phyloP scores from a whole-genome alignment of 768 basidiomycete species.

The Xerocomus spinulosus region DNA sequence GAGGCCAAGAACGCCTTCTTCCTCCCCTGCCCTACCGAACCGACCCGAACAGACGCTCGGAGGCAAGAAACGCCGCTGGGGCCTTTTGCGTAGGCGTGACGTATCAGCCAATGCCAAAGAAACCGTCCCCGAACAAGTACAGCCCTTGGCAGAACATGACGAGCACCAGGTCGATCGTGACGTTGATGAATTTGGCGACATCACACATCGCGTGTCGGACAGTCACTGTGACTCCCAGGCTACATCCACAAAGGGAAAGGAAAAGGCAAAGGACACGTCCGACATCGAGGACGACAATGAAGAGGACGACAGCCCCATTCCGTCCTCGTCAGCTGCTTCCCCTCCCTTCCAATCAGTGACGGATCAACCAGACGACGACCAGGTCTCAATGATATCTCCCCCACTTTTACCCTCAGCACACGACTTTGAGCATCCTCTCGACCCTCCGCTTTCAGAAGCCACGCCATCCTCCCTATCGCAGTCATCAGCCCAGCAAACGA shows the following conservation, averaged over 20 bases:
- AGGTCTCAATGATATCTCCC: slow-evolving; percentile 20
- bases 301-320: not conserved
- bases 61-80: slow-evolving; percentile 26
- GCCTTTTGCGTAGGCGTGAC: slow-evolving; percentile 18
- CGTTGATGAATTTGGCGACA: slow-evolving; percentile 26
- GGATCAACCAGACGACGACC: slow-evolving; percentile 13
- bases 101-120: slow-evolving; percentile 12
- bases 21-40: slow-evolving; percentile 18
- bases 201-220: slow-evolving; percentile 27
- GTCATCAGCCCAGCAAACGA: slow-evolving; percentile 20
- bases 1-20: slow-evolving; percentile 11
- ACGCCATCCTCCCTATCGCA: slow-evolving; percentile 18
- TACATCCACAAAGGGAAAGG: slow-evolving; percentile 34
- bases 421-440: slow-evolving; percentile 9
- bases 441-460: slow-evolving; percentile 11
- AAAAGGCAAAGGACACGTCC: slow-evolving; percentile 26
- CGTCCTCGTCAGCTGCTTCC: slow-evolving; percentile 20
- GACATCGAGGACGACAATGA: slow-evolving; percentile 5
- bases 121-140: slow-evolving; percentile 13
- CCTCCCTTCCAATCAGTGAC: slow-evolving; percentile 4
- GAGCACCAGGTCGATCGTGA: slow-evolving; percentile 27
- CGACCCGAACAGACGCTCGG: slow-evolving; percentile 26
- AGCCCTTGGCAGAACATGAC: slow-evolving; percentile 21
- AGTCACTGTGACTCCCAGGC: slow-evolving; percentile 23
- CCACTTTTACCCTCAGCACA: slow-evolving; percentile 9